Conservation (phyloP, 2,329 filamentous ascomycete genomes). For the Beauveria scarabaeidicola region DNA sequence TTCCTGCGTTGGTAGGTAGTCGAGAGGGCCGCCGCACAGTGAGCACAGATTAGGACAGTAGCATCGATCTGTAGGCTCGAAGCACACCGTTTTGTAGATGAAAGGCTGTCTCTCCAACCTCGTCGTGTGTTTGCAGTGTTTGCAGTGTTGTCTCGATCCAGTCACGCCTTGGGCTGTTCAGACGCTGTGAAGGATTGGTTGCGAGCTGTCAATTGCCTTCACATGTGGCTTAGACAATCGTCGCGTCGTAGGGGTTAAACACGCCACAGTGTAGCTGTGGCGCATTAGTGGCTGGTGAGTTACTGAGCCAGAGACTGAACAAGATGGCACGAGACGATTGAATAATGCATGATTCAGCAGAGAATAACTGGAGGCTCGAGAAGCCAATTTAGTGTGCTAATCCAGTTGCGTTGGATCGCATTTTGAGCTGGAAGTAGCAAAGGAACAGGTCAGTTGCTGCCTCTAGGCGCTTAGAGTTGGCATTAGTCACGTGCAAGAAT, state of each 20-base stretch:
- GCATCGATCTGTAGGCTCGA: background rate
- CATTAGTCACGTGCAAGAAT: background rate
- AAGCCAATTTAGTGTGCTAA: background rate
- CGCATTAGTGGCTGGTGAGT: constrained; percentile 3
- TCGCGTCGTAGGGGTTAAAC: background rate
- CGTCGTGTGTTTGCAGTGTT: background rate
- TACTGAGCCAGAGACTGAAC: background rate
- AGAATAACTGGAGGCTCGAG: background rate
- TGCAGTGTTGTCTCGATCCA: background rate
- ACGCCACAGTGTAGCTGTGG: constrained; percentile 1
- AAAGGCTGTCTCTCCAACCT: background rate
- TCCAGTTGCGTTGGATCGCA: background rate
- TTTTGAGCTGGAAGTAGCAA: too few species aligned
- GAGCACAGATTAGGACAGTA: background rate
- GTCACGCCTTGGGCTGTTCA: background rate
- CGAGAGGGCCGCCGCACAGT: background rate
- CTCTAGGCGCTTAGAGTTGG: background rate
- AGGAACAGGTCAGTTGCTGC: too few species aligned
- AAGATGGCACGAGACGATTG: background rate
- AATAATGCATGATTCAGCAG: background rate
- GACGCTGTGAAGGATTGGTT: constrained; percentile 1
- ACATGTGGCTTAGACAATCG: constrained; percentile 5
- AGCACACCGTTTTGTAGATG: background rate
- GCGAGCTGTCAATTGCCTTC: constrained; percentile 6
- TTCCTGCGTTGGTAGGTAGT: background rate